A percentile compares a stretch with the other conserved stretches of the same genome.
These are phyloP conservation scores for Musa troglodytarum DNA, from an alignment of 176 grass and related monocot genomes.

Conservation along the genomic window DNA sequence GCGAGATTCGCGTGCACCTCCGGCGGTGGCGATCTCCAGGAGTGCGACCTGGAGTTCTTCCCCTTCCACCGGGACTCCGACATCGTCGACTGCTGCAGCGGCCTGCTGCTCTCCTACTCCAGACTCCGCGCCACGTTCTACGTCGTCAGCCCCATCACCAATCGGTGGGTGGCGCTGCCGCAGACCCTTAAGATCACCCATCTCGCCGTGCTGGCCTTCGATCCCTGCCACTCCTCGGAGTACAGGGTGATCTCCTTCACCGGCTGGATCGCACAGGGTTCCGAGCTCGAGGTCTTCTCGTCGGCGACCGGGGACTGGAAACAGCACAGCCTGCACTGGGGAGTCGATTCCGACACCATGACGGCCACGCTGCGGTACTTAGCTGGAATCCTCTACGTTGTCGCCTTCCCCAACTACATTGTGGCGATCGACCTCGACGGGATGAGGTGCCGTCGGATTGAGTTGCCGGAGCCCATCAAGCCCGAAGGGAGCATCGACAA, in stretches of 20 bases:
- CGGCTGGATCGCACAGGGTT: neutral
- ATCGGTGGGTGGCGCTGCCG: neutral
- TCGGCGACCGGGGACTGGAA: constrained; percentile 1
- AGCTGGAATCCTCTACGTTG: constrained; percentile 1
- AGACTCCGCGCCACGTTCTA: constrained; percentile 33
- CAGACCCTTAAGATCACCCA: constrained; percentile 9
- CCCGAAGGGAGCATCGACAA: constrained; percentile 45
- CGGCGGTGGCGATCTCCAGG: constrained; percentile 11
- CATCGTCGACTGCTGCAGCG: constrained; percentile 39
- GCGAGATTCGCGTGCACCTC: constrained; percentile 9
- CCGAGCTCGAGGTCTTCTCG: constrained; percentile 13
- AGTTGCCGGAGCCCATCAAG: constrained; percentile 51
- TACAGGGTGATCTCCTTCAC: constrained; percentile 14
- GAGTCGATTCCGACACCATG: neutral
- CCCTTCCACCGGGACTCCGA: constrained; percentile 15
- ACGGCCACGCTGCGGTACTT: constrained; percentile 1
- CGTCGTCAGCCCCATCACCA: constrained; percentile 34
- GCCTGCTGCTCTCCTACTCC: constrained; percentile 46
- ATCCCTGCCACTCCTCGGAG: constrained; percentile 2
- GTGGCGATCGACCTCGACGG: constrained; percentile 6
- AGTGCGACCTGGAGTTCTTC: constrained; percentile 25
- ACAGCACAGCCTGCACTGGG: neutral
- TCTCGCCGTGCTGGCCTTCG: constrained; percentile 8
- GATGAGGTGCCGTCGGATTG: constrained; percentile 41
- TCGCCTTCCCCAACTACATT: constrained; percentile 10